phyloP scores from a whole-genome alignment of 192 early-diverging fungal genomes.

The Podila epigama region DNA sequence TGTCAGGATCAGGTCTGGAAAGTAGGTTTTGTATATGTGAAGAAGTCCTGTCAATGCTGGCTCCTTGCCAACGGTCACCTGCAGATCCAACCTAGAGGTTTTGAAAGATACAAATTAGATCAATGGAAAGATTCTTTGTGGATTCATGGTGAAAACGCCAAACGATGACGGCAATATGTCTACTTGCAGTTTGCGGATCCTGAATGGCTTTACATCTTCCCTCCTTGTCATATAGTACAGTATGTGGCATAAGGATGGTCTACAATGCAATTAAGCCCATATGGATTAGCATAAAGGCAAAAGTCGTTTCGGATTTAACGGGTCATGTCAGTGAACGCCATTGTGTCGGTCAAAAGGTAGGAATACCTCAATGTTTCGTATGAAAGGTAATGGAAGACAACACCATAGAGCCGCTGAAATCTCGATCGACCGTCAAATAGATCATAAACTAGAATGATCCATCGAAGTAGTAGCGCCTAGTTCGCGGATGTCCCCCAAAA shows the following conservation, averaged over 20 bases:
- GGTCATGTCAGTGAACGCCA: too few relatives aligned
- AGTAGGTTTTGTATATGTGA: constrained; percentile 56
- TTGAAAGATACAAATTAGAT: too few relatives aligned
- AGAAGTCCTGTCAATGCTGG: constrained; percentile 52
- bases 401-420: constrained; percentile 55
- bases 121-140: too few relatives aligned
- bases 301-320: too few relatives aligned
- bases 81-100: constrained; percentile 52
- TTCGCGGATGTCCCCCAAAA: too few relatives aligned
- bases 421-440: constrained; percentile 52
- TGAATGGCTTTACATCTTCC: constrained; percentile 57
- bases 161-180: background rate
- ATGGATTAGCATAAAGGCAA: too few relatives aligned
- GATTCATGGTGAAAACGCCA: too few relatives aligned
- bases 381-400: constrained; percentile 58
- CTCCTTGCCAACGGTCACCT: constrained; percentile 47
- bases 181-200: constrained; percentile 58
- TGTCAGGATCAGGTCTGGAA: constrained; percentile 52
- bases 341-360: background rate
- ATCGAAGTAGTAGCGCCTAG: constrained; percentile 53
- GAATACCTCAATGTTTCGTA: constrained; percentile 53
- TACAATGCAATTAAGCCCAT: too few relatives aligned
- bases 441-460: constrained; percentile 58
- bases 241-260: constrained; percentile 55
- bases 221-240: constrained; percentile 58